These are phyloP conservation scores for Boletus subparvulus DNA, from an alignment of 768 basidiomycete species.

Conservation along the genomic window DNA sequence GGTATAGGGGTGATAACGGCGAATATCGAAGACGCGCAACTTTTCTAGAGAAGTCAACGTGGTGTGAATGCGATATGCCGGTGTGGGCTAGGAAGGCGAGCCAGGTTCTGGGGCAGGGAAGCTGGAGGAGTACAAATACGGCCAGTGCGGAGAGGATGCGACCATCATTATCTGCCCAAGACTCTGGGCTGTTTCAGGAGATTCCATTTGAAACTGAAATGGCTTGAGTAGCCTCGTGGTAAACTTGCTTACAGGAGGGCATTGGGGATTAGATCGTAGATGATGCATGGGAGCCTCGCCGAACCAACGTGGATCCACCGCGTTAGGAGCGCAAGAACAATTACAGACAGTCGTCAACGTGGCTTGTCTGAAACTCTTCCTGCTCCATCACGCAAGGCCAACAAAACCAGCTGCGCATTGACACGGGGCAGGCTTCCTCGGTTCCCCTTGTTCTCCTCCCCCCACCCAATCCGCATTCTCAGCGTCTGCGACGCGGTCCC, in stretches of 20 bases:
- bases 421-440: slow-evolving; percentile 26
- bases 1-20: slow-evolving; percentile 22
- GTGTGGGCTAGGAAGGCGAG: slow-evolving; percentile 11
- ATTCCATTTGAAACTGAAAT: slow-evolving; percentile 36
- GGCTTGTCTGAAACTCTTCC: slow-evolving; percentile 28
- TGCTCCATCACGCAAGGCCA: slow-evolving; percentile 31
- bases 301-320: slow-evolving; percentile 31
- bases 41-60: slow-evolving; percentile 27
- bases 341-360: slow-evolving; percentile 24
- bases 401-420: slow-evolving; percentile 31
- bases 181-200: too few relatives aligned
- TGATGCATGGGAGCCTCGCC: slow-evolving; percentile 15
- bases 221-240: slow-evolving; percentile 33
- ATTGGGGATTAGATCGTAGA: too few relatives aligned
- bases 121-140: slow-evolving; percentile 19
- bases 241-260: slow-evolving; percentile 34
- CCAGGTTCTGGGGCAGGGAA: slow-evolving; percentile 3
- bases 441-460: slow-evolving; percentile 15
- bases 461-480: slow-evolving; percentile 12
- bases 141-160: slow-evolving; percentile 5
- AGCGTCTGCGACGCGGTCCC: slow-evolving; percentile 36
- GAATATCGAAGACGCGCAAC: slow-evolving; percentile 36
- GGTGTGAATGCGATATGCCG: slow-evolving; percentile 28
- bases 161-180: too few relatives aligned
- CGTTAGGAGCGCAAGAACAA: slow-evolving; percentile 30